Percentiles rank a stretch among this genome's conserved stretches.
These are phyloP conservation scores for Monosporozyma servazzii DNA, from an alignment of 805 yeast genomes.

Conservation along the genomic window DNA sequence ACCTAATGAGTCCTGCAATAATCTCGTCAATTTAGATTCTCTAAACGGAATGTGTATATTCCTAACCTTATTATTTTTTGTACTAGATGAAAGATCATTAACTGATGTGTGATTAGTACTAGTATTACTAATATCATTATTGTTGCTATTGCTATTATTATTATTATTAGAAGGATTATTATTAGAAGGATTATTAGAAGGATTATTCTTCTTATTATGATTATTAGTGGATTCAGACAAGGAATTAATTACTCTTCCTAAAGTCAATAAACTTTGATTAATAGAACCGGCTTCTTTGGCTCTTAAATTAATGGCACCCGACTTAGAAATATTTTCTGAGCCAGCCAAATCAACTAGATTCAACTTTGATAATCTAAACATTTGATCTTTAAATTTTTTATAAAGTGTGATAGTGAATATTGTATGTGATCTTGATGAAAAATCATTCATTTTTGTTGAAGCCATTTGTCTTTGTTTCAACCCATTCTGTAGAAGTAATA, in stretches of 20 bases:
- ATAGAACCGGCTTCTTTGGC: conserved; percentile 93
- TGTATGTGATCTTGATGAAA: conserved; percentile 69
- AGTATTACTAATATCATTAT: background rate
- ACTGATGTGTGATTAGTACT: background rate
- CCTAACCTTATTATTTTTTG: conserved; percentile 15
- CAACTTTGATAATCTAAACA: conserved; percentile 55
- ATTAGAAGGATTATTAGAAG: too few species aligned
- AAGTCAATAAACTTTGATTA: conserved; percentile 75
- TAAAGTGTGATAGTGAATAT: conserved; percentile 58
- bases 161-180: too few species aligned
- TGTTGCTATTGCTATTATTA: too few species aligned
- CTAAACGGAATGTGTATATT: conserved; percentile 74
- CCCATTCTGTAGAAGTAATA: conserved; percentile 47
- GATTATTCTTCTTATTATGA: background rate
- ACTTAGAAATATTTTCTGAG: conserved; percentile 77
- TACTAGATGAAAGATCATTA: background rate
- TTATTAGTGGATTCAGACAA: conserved; percentile 38
- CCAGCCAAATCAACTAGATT: conserved; percentile 93
- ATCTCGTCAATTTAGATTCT: conserved; percentile 67
- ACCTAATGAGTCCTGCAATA: conserved; percentile 75
- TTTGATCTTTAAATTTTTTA: conserved; percentile 40
- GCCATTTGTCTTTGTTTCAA: conserved; percentile 55
- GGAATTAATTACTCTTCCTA: conserved; percentile 81
- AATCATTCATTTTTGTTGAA: conserved; percentile 63
- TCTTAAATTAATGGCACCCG: conserved; percentile 79